Evolutionary conservation across 164 flowering plant species (phyloP).

Genomic region (Vitis riparia): DNA sequence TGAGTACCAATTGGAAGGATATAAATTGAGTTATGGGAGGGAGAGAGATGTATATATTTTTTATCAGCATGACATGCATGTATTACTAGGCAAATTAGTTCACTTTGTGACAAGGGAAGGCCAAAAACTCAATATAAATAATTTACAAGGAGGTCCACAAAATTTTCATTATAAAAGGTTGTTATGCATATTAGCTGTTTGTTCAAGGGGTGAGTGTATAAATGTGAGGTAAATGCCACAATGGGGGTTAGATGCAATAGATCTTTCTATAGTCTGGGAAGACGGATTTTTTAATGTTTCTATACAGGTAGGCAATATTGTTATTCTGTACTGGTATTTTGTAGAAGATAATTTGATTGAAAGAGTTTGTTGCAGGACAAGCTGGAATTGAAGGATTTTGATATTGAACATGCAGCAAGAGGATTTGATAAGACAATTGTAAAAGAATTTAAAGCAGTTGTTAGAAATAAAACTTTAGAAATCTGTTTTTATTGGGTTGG

Average conservation of each 20-base stretch:
- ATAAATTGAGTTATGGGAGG: too few relatives aligned
- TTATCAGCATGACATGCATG: too few relatives aligned
- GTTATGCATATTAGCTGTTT: too few relatives aligned
- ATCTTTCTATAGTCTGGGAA: slow-evolving; percentile 24
- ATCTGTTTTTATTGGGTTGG: slow-evolving; percentile 47
- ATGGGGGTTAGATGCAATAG: slow-evolving; percentile 22
- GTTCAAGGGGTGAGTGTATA: neutral
- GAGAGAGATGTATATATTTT: too few relatives aligned
- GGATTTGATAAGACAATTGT: slow-evolving; percentile 31
- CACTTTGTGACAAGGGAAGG: too few relatives aligned
- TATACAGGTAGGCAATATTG: slow-evolving; percentile 18
- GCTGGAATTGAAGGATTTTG: slow-evolving; percentile 35
- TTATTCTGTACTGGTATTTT: neutral
- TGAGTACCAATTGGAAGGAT: too few relatives aligned
- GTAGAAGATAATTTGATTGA: neutral
- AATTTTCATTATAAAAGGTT: too few relatives aligned
- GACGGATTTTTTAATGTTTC: slow-evolving; percentile 41
- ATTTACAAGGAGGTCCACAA: too few relatives aligned
- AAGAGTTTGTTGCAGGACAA: slow-evolving; percentile 29
- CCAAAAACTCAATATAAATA: too few relatives aligned
- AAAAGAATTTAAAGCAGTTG: slow-evolving; percentile 14
- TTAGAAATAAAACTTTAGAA: slow-evolving; percentile 28
- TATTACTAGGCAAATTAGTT: too few relatives aligned
- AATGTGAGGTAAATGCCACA: too few relatives aligned
- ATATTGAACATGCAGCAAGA: slow-evolving; percentile 32